phyloP scores from a whole-genome alignment of 1,284 basidiomycete species.

The Cystobasidiaceae sp. region DNA sequence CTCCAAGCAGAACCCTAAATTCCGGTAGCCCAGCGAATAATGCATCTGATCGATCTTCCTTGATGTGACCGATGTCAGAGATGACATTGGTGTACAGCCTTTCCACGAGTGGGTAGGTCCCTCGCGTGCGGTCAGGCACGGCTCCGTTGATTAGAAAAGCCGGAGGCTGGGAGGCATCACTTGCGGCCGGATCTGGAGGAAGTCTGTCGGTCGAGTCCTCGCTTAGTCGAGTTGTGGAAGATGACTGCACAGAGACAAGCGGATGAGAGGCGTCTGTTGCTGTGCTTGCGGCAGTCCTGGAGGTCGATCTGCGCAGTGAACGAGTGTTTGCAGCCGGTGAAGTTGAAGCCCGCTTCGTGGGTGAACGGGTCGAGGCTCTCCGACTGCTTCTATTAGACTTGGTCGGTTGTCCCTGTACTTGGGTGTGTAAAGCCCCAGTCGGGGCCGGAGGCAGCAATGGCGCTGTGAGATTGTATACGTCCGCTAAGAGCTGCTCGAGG shows the following conservation, averaged over 20 bases:
- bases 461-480: slow-evolving; percentile 2
- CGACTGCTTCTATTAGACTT: not conserved
- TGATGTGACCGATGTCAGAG: slow-evolving; percentile 2
- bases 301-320: not conserved
- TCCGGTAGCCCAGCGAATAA: slow-evolving; percentile 6
- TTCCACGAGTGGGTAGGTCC: not conserved
- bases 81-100: slow-evolving; percentile 2
- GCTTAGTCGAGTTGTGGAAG: not conserved
- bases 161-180: not conserved
- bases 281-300: not conserved
- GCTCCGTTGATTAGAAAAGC: not conserved
- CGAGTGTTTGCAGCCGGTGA: slow-evolving; percentile 10
- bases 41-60: slow-evolving; percentile 13
- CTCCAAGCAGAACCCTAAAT: slow-evolving; percentile 12
- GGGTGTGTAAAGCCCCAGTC: not conserved
- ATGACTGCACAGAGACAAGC: no score
- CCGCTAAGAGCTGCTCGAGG: not conserved
- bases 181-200: not conserved
- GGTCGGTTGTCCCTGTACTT: not conserved
- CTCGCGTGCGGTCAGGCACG: not conserved
- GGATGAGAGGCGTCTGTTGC: no score
- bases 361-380: not conserved
- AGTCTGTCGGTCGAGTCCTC: not conserved
- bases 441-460: not conserved
- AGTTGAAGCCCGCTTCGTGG: slow-evolving; percentile 10